A percentile compares a stretch with the other conserved stretches of the same genome.
phyloP scores from a whole-genome alignment of 179 eudicot genomes.

The Heliamphora pulchella region DNA sequence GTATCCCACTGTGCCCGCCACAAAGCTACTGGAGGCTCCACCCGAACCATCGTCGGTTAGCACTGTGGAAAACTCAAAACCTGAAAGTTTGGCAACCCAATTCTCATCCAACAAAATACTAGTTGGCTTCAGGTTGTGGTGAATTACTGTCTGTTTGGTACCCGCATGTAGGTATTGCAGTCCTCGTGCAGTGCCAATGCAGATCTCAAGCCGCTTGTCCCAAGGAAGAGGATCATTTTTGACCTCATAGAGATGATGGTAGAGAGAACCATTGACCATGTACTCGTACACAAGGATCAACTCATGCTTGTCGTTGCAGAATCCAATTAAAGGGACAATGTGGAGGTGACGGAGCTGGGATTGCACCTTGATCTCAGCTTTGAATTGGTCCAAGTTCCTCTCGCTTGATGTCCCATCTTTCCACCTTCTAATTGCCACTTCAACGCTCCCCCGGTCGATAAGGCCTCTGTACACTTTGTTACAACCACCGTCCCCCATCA shows the following conservation, averaged over 20 bases:
- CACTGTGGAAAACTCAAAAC: constrained; percentile 21
- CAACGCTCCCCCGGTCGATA: too few relatives aligned
- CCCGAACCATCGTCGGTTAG: background rate
- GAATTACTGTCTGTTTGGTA: background rate
- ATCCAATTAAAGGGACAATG: constrained; percentile 12
- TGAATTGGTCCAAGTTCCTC: too few relatives aligned
- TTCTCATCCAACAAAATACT: constrained; percentile 20
- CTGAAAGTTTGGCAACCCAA: constrained; percentile 26
- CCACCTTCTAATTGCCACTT: too few relatives aligned
- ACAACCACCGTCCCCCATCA: too few relatives aligned
- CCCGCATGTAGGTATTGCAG: constrained; percentile 14
- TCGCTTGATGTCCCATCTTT: too few relatives aligned
- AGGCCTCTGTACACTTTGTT: too few relatives aligned
- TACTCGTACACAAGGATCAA: constrained; percentile 19
- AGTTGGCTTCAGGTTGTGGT: constrained; percentile 2
- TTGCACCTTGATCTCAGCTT: constrained; percentile 3
- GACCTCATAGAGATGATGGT: background rate
- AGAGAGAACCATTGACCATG: constrained; percentile 1
- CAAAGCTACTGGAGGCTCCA: background rate
- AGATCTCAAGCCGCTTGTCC: constrained; percentile 3
- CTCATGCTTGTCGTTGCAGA: constrained; percentile 12
- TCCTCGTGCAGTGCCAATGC: constrained; percentile 14
- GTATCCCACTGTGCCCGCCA: constrained; percentile 24
- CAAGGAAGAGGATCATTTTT: background rate
- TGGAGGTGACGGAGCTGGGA: constrained; percentile 15